phyloP scores from a whole-genome alignment of 1,284 basidiomycete species.

The Athelia sp. region DNA sequence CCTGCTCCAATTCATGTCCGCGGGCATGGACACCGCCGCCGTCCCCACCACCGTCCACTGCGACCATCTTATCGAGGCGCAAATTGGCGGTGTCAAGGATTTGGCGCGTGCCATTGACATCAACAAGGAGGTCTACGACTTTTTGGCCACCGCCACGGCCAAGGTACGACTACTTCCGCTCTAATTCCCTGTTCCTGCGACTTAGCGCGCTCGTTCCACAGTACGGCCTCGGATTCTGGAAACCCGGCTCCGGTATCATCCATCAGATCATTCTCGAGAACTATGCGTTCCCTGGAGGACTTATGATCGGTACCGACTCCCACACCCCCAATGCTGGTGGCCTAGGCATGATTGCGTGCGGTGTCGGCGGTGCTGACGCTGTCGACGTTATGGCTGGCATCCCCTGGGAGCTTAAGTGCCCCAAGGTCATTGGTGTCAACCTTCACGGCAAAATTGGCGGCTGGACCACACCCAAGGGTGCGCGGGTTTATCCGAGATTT shows the following conservation, averaged over 20 bases:
- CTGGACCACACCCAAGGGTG: conserved; percentile 98
- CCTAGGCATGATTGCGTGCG: conserved; percentile 98
- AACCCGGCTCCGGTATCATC: conserved; percentile 97
- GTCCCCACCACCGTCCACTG: conserved; percentile 99
- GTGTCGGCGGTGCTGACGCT: conserved; percentile 99
- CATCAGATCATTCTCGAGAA: conserved; percentile 98
- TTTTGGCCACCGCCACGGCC: conserved; percentile 95
- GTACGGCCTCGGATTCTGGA: conserved; percentile 99
- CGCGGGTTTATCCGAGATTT: conserved; percentile 12
- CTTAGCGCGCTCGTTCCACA: conserved; percentile 19
- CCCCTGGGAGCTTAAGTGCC: conserved; percentile 99
- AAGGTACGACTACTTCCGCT: conserved; percentile 48
- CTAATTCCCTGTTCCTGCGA: conserved; percentile 1
- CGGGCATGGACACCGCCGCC: conserved; percentile 95
- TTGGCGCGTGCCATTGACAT: conserved; percentile 88
- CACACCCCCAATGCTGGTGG: conserved; percentile 99
- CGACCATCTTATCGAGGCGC: conserved; percentile 98
- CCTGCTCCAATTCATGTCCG: conserved; percentile 99
- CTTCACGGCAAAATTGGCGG: conserved; percentile 93
- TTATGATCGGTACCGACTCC: conserved; percentile 99
- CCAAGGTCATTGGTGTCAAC: conserved; percentile 98
- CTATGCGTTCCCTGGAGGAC: conserved; percentile 97
- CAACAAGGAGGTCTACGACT: conserved; percentile 99
- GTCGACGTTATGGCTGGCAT: conserved; percentile 98
- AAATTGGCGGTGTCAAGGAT: conserved; percentile 91